Base-by-base conservation (phyloP, 768 basidiomycete species). In the Naganishia onofrii region DNA sequence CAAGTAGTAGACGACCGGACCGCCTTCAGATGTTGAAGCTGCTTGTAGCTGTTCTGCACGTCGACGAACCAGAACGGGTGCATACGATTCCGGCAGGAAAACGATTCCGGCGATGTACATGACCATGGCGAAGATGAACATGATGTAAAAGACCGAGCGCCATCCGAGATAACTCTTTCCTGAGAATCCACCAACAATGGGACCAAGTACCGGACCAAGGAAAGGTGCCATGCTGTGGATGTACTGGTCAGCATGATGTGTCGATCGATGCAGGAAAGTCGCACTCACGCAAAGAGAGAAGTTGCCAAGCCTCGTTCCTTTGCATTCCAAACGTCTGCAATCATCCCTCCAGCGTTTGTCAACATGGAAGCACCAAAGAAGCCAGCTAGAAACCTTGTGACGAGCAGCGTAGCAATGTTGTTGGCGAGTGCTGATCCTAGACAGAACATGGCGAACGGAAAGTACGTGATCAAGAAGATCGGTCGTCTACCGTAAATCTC, bases 81-180 rank as follows among this genome's bases (percentile, higher is more conserved):
- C 76, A 60, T 80, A 80, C 1, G 82, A 82, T 66, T 83, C 82
- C 4, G 75, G 75, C 29, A 82, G 78, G 72, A 77, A 73, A 65
- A 81, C 28, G 10, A 72, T 69, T 3, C 73, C 74, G 53, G 68
- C 29, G 66, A 74, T 54, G 65, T 68, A 74, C 56, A 71, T 68
- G 36, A 77, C 63, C 31, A 57, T 38, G 28, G 56, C 56, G 44
- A 69, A 69, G 13, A 69, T 58, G 68, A 48, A 32, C 44, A 60
- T 29, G 44, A 69, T 46, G 21, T 58, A 57, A 10, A 58, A 57
- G 1, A 69, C 68, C 36, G 56, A 69, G 0, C 68, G 38, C 68
- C 68, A 69, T 6, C 68, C 68, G 23, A 57, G 55, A 28, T 69
- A 58, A 34, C 60, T 63, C 58, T 69, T 58, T 26, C 68, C 68